These are phyloP conservation scores for Pneumocystis jirovecii DNA, from an alignment of 1,139 yeast species.

Conservation along the genomic window DNA sequence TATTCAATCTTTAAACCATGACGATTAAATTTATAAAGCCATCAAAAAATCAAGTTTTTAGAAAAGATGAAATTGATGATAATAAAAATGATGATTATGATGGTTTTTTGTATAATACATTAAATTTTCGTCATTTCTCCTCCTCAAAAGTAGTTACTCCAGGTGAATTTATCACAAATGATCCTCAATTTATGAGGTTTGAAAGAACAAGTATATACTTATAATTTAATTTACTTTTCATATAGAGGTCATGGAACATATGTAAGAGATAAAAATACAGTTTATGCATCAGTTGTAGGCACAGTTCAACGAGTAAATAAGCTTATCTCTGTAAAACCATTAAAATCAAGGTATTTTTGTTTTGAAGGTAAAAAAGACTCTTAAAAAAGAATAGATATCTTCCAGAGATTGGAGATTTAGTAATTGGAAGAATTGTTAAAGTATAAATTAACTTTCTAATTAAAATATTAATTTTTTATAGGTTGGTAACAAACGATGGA, in stretches of 20 bases:
- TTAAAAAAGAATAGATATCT: constrained; percentile 20
- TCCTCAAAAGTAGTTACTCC: constrained; percentile 55
- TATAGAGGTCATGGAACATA: constrained; percentile 87
- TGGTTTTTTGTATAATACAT: not conserved
- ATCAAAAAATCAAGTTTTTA: not conserved
- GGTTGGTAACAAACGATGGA: constrained; percentile 90
- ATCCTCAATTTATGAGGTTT: constrained; percentile 82
- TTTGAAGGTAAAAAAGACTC: not conserved
- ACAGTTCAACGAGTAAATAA: constrained; percentile 74
- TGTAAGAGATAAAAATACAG: constrained; percentile 41
- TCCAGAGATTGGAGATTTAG: constrained; percentile 94
- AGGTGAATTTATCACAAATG: constrained; percentile 92
- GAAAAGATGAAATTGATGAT: not conserved
- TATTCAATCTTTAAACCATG: not conserved
- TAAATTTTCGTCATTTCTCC: not conserved
- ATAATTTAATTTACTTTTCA: not conserved
- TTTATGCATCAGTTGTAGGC: constrained; percentile 89
- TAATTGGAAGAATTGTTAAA: constrained; percentile 85
- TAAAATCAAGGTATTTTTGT: constrained; percentile 53
- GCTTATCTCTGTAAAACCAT: constrained; percentile 68
- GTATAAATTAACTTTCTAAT: not conserved
- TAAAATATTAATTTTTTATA: not conserved
- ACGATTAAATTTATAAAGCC: not conserved
- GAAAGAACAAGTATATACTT: not conserved
- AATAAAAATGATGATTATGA: not conserved